phyloP scores from a whole-genome alignment of 2,329 filamentous ascomycete species.

The Aspergillus floridensis region DNA sequence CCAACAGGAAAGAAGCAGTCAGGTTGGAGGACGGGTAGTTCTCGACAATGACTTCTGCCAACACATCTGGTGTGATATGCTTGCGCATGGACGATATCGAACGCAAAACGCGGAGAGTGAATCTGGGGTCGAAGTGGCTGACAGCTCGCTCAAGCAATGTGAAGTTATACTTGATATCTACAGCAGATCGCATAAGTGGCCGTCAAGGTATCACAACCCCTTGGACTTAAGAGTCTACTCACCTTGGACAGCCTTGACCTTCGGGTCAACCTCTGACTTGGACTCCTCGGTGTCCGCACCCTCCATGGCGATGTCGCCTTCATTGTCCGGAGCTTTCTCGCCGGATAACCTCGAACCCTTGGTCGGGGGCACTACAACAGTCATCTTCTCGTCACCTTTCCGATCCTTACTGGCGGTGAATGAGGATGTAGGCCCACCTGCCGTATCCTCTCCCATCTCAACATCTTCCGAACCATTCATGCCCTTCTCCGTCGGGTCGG shows the following conservation, averaged over 20 bases:
- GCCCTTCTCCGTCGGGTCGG: conserved; percentile 67
- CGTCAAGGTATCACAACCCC: background rate
- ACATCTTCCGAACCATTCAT: conserved; percentile 65
- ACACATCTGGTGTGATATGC: conserved; percentile 75
- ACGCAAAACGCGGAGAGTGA: conserved; percentile 87
- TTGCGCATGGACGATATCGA: conserved; percentile 96
- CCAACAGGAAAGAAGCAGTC: conserved; percentile 67
- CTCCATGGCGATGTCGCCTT: conserved; percentile 71
- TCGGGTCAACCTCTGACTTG: conserved; percentile 45
- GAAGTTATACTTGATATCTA: conserved; percentile 96
- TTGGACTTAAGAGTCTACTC: conserved; percentile 16
- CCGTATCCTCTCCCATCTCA: conserved; percentile 66
- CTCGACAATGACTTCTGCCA: conserved; percentile 76
- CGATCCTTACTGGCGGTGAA: conserved; percentile 64
- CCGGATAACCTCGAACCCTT: conserved; percentile 62
- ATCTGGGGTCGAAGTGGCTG: conserved; percentile 87
- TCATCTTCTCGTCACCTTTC: conserved; percentile 75
- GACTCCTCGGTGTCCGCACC: conserved; percentile 48
- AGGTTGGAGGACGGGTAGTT: conserved; percentile 69
- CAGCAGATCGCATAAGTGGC: conserved; percentile 11
- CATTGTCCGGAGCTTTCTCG: conserved; percentile 57
- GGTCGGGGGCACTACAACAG: conserved; percentile 72
- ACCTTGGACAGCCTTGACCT: conserved; percentile 52
- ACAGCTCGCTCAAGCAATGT: conserved; percentile 88
- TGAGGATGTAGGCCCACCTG: conserved; percentile 50